These are phyloP conservation scores for Cardamine chenopodiifolia DNA, from an alignment of 345 rosid species.

Conservation along the genomic window DNA sequence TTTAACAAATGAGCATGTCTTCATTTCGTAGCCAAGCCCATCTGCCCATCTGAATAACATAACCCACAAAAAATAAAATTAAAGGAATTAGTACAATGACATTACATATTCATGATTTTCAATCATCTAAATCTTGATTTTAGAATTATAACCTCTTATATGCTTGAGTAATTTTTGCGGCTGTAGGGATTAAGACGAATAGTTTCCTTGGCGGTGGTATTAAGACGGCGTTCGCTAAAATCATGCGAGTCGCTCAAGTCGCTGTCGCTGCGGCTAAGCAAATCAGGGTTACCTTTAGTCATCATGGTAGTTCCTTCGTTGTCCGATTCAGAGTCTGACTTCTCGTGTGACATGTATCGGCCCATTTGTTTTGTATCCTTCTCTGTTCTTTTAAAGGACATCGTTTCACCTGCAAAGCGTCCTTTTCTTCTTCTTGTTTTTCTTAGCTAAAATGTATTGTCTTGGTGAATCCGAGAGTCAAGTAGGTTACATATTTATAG, in stretches of 20 bases:
- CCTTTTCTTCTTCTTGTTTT: not conserved
- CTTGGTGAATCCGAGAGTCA: conserved; percentile 17
- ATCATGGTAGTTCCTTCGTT: conserved; percentile 7
- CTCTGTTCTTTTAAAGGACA: not conserved
- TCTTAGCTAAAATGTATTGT: not conserved
- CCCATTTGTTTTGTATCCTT: not conserved
- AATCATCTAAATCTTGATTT: not conserved
- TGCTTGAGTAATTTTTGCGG: not conserved
- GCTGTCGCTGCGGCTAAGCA: not conserved
- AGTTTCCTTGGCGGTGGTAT: not conserved
- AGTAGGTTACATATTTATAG: conserved; percentile 33
- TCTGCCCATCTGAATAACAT: conserved; percentile 8
- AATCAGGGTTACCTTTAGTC: not conserved
- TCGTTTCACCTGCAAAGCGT: not conserved
- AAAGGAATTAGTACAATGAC: not conserved
- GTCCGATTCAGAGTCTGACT: conserved; percentile 3
- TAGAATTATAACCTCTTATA: not conserved
- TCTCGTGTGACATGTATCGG: not conserved
- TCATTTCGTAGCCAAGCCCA: not conserved
- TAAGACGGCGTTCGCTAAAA: not conserved
- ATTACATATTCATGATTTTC: not conserved
- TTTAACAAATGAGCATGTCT: conserved; percentile 7
- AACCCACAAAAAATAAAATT: not conserved
- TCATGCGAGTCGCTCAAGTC: not conserved
- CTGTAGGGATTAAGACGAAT: not conserved